Base-by-base conservation (phyloP, 164 flowering plant genomes). In the Akebia trifoliata region DNA sequence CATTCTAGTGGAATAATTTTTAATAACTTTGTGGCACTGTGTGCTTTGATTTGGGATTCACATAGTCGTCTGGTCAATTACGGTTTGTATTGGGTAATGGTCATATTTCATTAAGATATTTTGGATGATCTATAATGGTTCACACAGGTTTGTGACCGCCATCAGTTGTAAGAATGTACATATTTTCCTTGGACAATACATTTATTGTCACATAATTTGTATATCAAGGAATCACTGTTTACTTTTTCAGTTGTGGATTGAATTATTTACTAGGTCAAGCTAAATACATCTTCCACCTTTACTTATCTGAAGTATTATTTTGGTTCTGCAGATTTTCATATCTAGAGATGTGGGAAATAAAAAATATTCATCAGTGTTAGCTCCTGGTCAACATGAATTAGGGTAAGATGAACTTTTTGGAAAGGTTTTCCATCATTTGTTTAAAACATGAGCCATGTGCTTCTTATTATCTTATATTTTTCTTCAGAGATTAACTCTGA, bases 331-430 rank as follows among this genome's bases (percentile, higher is more conserved):
- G 99, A 88, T 94, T 63, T 94, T 94, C 72, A 80, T 94, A 69
- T 83, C 97, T 42, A 83, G 99, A 46, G 96, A 89, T 61, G 95
- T 89, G 38, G 93, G 89, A 47, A 80, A 74, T 69, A 94, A 86
- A 74, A 86, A 67, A 17, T 94, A 81, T 69, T 84, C 99, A 55
- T 86, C 99, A 8, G 99, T 94, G 54, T 76, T 94, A 74, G 84
- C 96, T 57, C 99, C 97, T 31, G 99, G 99, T 2, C 89, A 83
- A 54, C 96, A 90, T 72, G 97, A 90, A 77, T 61, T 88, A 63
- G 91, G 95, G 97, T 94, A 82, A 73, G 94, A 30, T 53, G 32
- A 34, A 30, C n/a, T 28, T 54, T 46, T 2, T n/a, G 21, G 25
- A 8, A 21, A 28, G n/a, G 2, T 47, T 36, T 29, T 4, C 3